Evolutionary conservation across 1,284 basidiomycete genomes (phyloP).

Genomic region (Somion occarium): DNA sequence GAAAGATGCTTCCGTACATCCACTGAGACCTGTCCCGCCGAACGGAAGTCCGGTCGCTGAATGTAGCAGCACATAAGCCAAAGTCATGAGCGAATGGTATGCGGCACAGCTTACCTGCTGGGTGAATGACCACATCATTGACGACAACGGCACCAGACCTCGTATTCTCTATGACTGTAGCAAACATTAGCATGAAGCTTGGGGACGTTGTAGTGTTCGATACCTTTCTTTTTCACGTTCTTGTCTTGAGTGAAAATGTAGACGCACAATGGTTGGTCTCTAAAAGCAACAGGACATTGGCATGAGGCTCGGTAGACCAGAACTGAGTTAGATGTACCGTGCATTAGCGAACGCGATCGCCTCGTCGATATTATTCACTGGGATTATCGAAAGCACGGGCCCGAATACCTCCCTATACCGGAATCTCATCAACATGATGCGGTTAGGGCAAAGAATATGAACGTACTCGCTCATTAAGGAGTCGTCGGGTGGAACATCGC

Average conservation of each 20-base stretch:
- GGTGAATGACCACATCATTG: too few species aligned
- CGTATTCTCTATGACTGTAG: too few species aligned
- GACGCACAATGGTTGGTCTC: constrained; percentile 72
- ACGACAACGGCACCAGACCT: too few species aligned
- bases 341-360: constrained; percentile 69
- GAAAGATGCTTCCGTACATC: too few species aligned
- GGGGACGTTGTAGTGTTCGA: too few species aligned
- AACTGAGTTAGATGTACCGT: constrained; percentile 31
- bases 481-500: constrained; percentile 38
- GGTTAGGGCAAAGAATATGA: background rate
- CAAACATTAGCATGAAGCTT: too few species aligned
- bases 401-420: constrained; percentile 32
- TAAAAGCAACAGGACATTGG: constrained; percentile 20
- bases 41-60: too few species aligned
- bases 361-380: constrained; percentile 67
- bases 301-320: background rate
- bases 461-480: constrained; percentile 67
- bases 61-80: too few species aligned
- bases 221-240: too few species aligned
- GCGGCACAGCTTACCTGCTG: too few species aligned
- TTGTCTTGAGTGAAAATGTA: constrained; percentile 81
- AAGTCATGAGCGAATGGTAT: too few species aligned
- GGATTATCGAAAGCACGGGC: constrained; percentile 63
- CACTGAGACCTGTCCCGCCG: too few species aligned
- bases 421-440: background rate